These are phyloP conservation scores for Bothriochloa decipiens DNA, from an alignment of 176 grass and related monocot species.

Conservation along the genomic window DNA sequence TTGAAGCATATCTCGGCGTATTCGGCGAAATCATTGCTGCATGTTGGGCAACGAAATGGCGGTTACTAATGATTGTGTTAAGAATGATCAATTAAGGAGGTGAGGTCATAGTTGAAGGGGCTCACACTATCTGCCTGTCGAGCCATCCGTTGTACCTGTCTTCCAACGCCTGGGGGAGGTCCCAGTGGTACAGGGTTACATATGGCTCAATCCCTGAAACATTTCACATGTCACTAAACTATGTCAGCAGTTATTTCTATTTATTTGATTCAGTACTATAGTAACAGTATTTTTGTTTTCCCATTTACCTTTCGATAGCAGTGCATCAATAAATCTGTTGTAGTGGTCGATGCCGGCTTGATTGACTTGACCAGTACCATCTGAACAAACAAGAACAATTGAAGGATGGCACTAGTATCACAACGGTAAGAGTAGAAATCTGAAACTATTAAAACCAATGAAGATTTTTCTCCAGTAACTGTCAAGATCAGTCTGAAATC, in stretches of 20 bases:
- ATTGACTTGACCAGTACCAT: constrained; percentile 79
- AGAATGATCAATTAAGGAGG: not conserved
- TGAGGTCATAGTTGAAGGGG: not conserved
- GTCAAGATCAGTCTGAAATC: not conserved
- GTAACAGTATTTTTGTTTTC: not conserved
- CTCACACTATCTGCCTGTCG: constrained; percentile 79
- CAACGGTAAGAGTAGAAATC: not conserved
- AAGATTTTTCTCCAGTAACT: not conserved
- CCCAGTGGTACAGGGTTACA: constrained; percentile 94
- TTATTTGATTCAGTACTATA: not conserved
- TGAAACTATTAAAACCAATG: not conserved
- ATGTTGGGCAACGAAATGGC: constrained; percentile 3
- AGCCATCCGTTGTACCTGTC: constrained; percentile 85
- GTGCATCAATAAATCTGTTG: constrained; percentile 78
- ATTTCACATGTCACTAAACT: not conserved
- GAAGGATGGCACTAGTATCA: not conserved
- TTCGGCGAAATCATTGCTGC: constrained; percentile 64
- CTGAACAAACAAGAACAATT: constrained; percentile 38
- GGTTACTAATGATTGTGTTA: not conserved
- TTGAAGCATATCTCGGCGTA: constrained; percentile 82
- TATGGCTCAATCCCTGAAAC: constrained; percentile 77
- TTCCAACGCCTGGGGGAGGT: constrained; percentile 83
- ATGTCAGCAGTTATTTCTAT: not conserved
- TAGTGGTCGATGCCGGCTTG: constrained; percentile 92
- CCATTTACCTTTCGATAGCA: constrained; percentile 73